A percentile compares a stretch with the other conserved stretches of the same genome.
Conservation (phyloP, 2,329 filamentous ascomycete species). For the Penicillium sp. region DNA sequence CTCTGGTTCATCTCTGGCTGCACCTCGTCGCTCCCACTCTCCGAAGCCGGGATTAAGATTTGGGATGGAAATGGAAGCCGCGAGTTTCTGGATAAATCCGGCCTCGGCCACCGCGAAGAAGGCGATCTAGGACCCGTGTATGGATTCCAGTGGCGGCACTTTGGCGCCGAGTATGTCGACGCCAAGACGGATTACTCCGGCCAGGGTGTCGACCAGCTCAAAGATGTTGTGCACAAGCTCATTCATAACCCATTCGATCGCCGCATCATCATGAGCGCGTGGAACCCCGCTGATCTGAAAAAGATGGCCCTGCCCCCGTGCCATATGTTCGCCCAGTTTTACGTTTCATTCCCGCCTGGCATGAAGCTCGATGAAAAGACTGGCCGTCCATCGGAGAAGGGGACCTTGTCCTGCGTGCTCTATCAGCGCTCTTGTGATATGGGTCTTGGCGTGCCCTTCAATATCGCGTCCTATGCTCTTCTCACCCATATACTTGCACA, state of each 20-base stretch:
- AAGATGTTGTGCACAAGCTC: conserved; percentile 84
- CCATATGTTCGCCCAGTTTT: conserved; percentile 98
- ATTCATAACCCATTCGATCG: conserved; percentile 81
- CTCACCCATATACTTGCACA: conserved; percentile 94
- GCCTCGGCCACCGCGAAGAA: conserved; percentile 73
- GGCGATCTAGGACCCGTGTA: conserved; percentile 95
- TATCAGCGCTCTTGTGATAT: conserved; percentile 97
- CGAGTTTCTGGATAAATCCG: conserved; percentile 81
- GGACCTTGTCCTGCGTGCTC: conserved; percentile 78
- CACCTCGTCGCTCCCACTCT: conserved; percentile 75
- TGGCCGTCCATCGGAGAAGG: conserved; percentile 48
- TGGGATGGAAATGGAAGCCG: conserved; percentile 97
- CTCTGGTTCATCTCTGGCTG: conserved; percentile 90
- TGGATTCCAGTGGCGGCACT: conserved; percentile 98
- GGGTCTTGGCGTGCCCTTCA: conserved; percentile 96
- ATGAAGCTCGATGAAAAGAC: conserved; percentile 27
- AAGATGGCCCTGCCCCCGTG: conserved; percentile 93
- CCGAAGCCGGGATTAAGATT: conserved; percentile 82
- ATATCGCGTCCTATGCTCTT: conserved; percentile 91
- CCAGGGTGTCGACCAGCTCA: conserved; percentile 88
- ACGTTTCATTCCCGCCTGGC: conserved; percentile 67
- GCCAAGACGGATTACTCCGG: conserved; percentile 77
- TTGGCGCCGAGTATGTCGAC: conserved; percentile 85
- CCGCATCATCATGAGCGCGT: conserved; percentile 84
- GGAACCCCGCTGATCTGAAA: conserved; percentile 83